Evolutionary conservation across 1,284 basidiomycete genomes (phyloP).

Genomic region (Boletellus sp.): DNA sequence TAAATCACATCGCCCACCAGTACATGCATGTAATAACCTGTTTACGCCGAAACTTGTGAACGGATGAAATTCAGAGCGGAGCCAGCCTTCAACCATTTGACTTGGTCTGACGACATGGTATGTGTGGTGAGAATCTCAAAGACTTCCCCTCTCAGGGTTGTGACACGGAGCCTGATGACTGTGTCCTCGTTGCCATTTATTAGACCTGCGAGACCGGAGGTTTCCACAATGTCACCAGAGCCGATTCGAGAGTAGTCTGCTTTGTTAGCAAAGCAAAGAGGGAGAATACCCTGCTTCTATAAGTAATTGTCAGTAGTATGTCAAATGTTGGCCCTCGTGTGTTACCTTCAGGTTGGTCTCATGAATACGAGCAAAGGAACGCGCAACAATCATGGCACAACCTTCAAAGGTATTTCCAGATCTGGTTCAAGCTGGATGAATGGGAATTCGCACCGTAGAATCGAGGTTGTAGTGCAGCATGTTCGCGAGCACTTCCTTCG

Average conservation of each 20-base stretch:
- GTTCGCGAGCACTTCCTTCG: conserved; percentile 96
- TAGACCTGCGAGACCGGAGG: conserved; percentile 41
- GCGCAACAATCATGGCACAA: conserved; percentile 78
- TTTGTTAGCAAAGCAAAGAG: conserved; percentile 88
- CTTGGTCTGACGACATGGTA: conserved; percentile 86
- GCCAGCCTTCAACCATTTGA: conserved; percentile 83
- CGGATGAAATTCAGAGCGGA: conserved; percentile 86
- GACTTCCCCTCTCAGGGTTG: conserved; percentile 57
- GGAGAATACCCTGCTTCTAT: conserved; percentile 93
- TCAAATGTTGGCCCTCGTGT: not conserved
- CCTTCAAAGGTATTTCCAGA: conserved; percentile 41
- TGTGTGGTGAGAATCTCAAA: conserved; percentile 76
- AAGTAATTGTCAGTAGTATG: conserved; percentile 7
- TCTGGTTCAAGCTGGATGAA: not conserved
- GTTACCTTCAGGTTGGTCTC: conserved; percentile 92
- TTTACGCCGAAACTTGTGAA: conserved; percentile 43
- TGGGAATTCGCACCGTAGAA: conserved; percentile 70
- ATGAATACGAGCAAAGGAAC: conserved; percentile 97
- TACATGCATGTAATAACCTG: not conserved
- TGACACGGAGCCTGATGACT: conserved; percentile 66
- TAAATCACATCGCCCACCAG: not conserved
- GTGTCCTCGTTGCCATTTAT: conserved; percentile 49
- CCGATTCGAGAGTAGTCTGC: conserved; percentile 80
- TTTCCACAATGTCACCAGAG: conserved; percentile 60
- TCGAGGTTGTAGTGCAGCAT: conserved; percentile 94